Conservation (phyloP, 1,284 basidiomycete genomes). For the Phellopilus nigrolimitatus region DNA sequence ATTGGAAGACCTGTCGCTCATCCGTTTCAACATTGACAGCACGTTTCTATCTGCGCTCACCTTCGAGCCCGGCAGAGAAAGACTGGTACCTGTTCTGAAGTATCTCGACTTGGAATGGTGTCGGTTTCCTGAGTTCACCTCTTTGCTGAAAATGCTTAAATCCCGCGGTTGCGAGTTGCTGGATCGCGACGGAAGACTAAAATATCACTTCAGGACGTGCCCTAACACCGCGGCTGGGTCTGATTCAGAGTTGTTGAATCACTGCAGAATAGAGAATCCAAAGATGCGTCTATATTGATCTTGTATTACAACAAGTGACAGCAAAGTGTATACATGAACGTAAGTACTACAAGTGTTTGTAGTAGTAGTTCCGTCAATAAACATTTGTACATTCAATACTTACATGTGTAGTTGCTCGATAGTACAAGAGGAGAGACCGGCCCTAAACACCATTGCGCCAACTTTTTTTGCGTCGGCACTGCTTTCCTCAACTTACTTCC, state of each 20-base stretch:
- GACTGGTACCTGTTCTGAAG: neutral
- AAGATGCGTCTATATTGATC: neutral
- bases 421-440: neutral
- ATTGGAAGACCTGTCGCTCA: neutral
- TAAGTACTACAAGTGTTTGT: too few species aligned
- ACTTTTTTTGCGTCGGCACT: neutral
- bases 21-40: neutral
- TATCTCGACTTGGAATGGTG: constrained; percentile 6
- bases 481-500: constrained; percentile 8
- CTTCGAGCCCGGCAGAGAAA: neutral
- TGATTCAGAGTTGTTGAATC: neutral
- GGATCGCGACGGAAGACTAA: neutral
- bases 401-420: too few species aligned
- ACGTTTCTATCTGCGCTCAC: neutral
- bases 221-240: neutral
- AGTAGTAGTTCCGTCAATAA: too few species aligned
- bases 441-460: constrained; percentile 9
- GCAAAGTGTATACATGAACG: too few species aligned
- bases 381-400: too few species aligned
- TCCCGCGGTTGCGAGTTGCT: neutral
- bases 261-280: neutral
- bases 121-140: neutral
- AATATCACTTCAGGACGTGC: neutral
- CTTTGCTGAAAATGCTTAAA: neutral
- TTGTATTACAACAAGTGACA: too few species aligned